Evolutionary conservation across 108 stramenopile genomes (phyloP), one percentile per base, ranked within the genome.

Genomic region (Cylindrotheca closterium): DNA sequence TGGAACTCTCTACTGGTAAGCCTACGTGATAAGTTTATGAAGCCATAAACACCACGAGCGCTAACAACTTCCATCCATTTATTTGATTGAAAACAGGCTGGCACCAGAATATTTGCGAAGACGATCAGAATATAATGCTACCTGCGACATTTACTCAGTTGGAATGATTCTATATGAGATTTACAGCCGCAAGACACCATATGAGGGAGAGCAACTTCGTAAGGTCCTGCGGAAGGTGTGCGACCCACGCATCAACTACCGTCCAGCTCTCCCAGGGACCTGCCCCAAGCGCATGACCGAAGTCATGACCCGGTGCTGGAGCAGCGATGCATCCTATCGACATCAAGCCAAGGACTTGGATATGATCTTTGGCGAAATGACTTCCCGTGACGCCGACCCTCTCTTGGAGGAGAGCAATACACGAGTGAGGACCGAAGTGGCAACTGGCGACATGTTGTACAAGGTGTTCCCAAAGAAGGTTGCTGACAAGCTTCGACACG

Each of bases 81-180:
- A 10, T 42, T 42, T 15, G 7, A 42, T 10, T 42, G 37, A 42
- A 7, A 42, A 10, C 37, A 42, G 37, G 92, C 97, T 97, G 98
- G 95, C 93, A 2, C 96, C 96, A 2, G 96, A 93, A 64, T 48
- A 80, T 18, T 58, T 86, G 25, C 56, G 77, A 17, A 59, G 74
- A 23, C 65, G 80, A 47, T 53, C 77, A 62, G 27, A 80, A 72
- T 54, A 78, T 75, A 51, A 77, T 4, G 10, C 80, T 4, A 67
- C 70, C 15, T 73, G 71, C 18, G 84, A 85, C 61, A 75, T 85
- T 19, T 85, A 85, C 58, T 79, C 74, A 15, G 63, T 81, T 32
- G 84, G 76, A 59, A 79, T 85, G 47, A 77, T 85, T 46, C 52
- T 85, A 19, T 81, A 71, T 27, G 84, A 85, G 52, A 58, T 82